A percentile compares a stretch with the other conserved stretches of the same genome.
phyloP scores from a whole-genome alignment of 495 filamentous ascomycete genomes.

The Tuber melanosporum region DNA sequence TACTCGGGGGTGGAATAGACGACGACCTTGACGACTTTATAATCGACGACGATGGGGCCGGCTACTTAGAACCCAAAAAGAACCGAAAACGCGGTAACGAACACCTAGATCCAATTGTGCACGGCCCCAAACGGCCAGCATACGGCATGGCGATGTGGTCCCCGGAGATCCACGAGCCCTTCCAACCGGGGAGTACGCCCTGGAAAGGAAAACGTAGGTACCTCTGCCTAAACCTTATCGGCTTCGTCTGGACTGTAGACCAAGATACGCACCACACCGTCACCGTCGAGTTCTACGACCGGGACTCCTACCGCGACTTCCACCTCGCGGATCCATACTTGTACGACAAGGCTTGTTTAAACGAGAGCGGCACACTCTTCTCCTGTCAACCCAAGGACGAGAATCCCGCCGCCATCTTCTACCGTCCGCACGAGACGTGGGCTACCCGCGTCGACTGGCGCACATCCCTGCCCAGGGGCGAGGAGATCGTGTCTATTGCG shows the following conservation, averaged over 20 bases:
- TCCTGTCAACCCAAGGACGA: slow-evolving; percentile 66
- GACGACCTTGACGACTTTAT: slow-evolving; percentile 66
- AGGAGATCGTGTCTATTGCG: slow-evolving; percentile 78
- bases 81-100: slow-evolving; percentile 62
- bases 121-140: slow-evolving; percentile 45
- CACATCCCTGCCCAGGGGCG: slow-evolving; percentile 70
- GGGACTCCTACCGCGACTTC: slow-evolving; percentile 82
- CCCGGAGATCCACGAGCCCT: slow-evolving; percentile 69
- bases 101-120: slow-evolving; percentile 43
- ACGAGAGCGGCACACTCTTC: slow-evolving; percentile 80
- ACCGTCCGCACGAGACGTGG: slow-evolving; percentile 95
- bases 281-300: slow-evolving; percentile 95
- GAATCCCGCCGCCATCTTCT: slow-evolving; percentile 78
- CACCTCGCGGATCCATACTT: slow-evolving; percentile 94
- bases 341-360: slow-evolving; percentile 89
- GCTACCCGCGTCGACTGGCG: slow-evolving; percentile 85
- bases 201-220: slow-evolving; percentile 93
- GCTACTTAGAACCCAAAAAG: slow-evolving; percentile 63
- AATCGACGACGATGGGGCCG: slow-evolving; percentile 90
- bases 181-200: slow-evolving; percentile 89
- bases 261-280: slow-evolving; percentile 93
- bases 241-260: slow-evolving; percentile 93
- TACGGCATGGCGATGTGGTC: slow-evolving; percentile 45
- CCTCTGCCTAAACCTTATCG: slow-evolving; percentile 84
- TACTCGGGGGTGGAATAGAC: slow-evolving; percentile 47